Evolutionary conservation across 108 stramenopile genomes (phyloP), one percentile per base, ranked within the genome.

Genomic region (Pseudonitzschia multiseries): DNA sequence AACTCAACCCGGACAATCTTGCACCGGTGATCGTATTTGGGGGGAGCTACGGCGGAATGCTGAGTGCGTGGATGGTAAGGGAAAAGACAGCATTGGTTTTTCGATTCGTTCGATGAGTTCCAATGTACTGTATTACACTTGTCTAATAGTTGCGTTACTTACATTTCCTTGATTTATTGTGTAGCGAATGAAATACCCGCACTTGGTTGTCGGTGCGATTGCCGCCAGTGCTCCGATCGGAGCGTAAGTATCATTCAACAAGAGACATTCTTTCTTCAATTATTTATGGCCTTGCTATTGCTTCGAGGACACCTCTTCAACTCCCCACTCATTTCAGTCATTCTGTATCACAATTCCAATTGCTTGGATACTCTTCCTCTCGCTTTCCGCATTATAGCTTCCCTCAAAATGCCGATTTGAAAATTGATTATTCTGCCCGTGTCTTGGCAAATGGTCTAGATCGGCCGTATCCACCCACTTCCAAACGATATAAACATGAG

Each of bases 41-140:
- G 27, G 97, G 97, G 21, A 82, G 79, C 56, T 98, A 97, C 74
- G 95, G 95, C 17, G 97, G 97, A 27, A 98, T 96, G 96, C 84
- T 98, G 28, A 86, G 90, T 51, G 78, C 91, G 0, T 95, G 94
- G 89, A 71, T 89, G 61, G 61, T 62, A 29, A 40, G 61, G 36
- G 22, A 1, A 56, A 20, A 56, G 54, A 9, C 50, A 4, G 10
- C 3, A 1, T n/a, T 51, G n/a, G 1, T n/a, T 1, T n/a, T 5
- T 48, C 46, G 4, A 48, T 14, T 48, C 46, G 36, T 36, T 36
- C 36, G 6, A 36, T 36, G n/a, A n/a, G n/a, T n/a, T n/a, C n/a
- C n/a, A n/a, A n/a, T n/a, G n/a, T 36, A 36, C 6, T 36, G 36
- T 36, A 6, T 36, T 51, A n/a, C 10, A 10, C 9, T n/a, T 51